Evolutionary conservation across 805 yeast genomes (phyloP).

Genomic region (Schwanniomyces polymorphus): DNA sequence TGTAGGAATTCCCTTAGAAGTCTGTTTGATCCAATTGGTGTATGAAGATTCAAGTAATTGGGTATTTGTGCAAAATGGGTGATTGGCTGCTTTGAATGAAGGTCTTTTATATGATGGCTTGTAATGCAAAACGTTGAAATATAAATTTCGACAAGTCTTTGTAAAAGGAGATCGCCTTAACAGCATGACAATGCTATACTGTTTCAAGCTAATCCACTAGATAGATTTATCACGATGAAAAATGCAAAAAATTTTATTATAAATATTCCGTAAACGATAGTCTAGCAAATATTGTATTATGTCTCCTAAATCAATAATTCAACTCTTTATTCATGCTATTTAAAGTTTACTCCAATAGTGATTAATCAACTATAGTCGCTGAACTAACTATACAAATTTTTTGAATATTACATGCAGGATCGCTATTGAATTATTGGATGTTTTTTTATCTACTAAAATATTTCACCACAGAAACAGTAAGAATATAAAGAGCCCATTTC

Average conservation of each 20-base stretch:
- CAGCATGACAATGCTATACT: conserved; percentile 5
- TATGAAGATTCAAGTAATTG: conserved; percentile 16
- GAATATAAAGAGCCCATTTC: too few species aligned
- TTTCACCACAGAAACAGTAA: too few species aligned
- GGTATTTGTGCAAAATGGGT: conserved; percentile 19
- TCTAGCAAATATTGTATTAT: not conserved
- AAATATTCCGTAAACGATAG: not conserved
- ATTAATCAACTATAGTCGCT: not conserved
- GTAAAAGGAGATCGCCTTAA: conserved; percentile 17
- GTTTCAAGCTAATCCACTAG: not conserved
- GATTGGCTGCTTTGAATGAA: conserved; percentile 11
- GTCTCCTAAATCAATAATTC: not conserved
- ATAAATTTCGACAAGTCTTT: conserved; percentile 14
- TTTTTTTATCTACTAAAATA: too few species aligned
- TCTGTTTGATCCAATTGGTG: conserved; percentile 13
- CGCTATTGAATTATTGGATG: not conserved
- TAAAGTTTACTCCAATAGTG: not conserved
- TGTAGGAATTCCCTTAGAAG: conserved; percentile 11
- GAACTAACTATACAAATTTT: not conserved
- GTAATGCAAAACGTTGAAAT: conserved; percentile 11
- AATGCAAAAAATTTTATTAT: not conserved
- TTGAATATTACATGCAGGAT: not conserved
- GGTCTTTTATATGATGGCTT: conserved; percentile 7
- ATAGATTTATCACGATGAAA: not conserved
- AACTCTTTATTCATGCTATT: not conserved